Percentiles rank a stretch among this genome's conserved stretches.
phyloP scores from a whole-genome alignment of 805 yeast genomes.

The Hemisphaericaspora nanyangensis region DNA sequence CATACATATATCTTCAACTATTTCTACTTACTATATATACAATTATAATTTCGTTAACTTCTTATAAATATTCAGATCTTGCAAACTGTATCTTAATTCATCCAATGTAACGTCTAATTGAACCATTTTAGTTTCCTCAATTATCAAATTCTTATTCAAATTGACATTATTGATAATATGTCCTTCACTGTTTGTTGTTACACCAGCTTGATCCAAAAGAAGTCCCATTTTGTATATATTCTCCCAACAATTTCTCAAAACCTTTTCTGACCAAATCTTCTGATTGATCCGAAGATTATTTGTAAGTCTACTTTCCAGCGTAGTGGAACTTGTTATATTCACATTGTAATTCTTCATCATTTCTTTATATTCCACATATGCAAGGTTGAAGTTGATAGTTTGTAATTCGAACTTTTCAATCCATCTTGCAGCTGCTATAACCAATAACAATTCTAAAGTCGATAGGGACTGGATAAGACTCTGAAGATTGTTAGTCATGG shows the following conservation, averaged over 20 bases:
- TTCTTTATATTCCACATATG: constrained; percentile 68
- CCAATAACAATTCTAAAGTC: constrained; percentile 64
- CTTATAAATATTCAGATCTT: constrained; percentile 19
- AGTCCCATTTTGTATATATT: constrained; percentile 53
- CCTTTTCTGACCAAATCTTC: constrained; percentile 58
- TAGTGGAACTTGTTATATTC: constrained; percentile 21
- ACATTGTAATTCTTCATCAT: constrained; percentile 46
- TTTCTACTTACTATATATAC: not conserved
- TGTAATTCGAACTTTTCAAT: constrained; percentile 53
- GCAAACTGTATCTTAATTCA: constrained; percentile 39
- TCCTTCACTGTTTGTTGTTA: constrained; percentile 40
- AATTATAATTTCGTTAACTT: constrained; percentile 19
- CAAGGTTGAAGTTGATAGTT: constrained; percentile 71
- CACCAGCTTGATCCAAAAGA: constrained; percentile 43
- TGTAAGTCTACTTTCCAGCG: constrained; percentile 32
- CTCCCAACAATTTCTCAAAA: constrained; percentile 75
- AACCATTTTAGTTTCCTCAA: constrained; percentile 47
- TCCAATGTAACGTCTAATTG: constrained; percentile 50
- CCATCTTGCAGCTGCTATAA: constrained; percentile 74
- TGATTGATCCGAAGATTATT: constrained; percentile 32
- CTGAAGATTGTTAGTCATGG: constrained; percentile 20
- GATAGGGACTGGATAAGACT: constrained; percentile 44
- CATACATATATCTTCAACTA: too few species aligned
- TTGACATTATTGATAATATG: constrained; percentile 24
- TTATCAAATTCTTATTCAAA: constrained; percentile 25